Evolutionary conservation across 371 early-diverging fungal genomes (phyloP).

Genomic region (Haplosporangium sp.): DNA sequence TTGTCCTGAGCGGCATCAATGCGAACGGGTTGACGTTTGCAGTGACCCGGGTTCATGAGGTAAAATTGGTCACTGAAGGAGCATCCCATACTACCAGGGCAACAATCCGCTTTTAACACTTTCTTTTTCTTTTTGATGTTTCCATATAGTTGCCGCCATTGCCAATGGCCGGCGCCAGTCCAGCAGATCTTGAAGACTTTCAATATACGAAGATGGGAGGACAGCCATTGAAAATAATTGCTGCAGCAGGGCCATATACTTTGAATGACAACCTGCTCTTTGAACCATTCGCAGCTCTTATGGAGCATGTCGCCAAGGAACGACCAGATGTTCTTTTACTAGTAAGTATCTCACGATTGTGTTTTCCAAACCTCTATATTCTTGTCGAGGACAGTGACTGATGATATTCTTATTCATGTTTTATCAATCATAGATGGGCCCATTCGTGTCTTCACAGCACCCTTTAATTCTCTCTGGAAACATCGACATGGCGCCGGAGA

Average conservation of each 20-base stretch:
- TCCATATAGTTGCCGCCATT: slow-evolving; percentile 44
- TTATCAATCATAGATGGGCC: slow-evolving; percentile 69
- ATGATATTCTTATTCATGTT: neutral
- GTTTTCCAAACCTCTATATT: neutral
- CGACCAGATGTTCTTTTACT: slow-evolving; percentile 84
- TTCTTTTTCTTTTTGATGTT: neutral
- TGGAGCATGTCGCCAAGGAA: slow-evolving; percentile 64
- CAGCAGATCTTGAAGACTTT: slow-evolving; percentile 36
- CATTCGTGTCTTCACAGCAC: slow-evolving; percentile 83
- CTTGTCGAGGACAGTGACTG: neutral
- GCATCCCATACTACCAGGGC: neutral
- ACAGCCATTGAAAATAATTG: slow-evolving; percentile 70
- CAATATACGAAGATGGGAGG: slow-evolving; percentile 47
- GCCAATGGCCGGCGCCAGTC: slow-evolving; percentile 40
- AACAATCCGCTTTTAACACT: neutral
- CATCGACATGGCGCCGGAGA: slow-evolving; percentile 67
- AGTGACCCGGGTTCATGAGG: slow-evolving; percentile 54
- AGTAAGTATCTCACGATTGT: slow-evolving; percentile 43
- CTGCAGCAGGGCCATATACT: slow-evolving; percentile 90
- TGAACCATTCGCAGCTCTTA: slow-evolving; percentile 81
- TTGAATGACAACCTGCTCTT: slow-evolving; percentile 78
- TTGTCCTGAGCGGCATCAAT: slow-evolving; percentile 59
- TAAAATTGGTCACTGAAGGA: neutral
- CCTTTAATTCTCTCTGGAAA: slow-evolving; percentile 70
- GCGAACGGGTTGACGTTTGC: slow-evolving; percentile 58